A percentile compares a stretch with the other conserved stretches of the same genome.
phyloP scores from a whole-genome alignment of 768 basidiomycete species.

The Candolleomyces eurysporus region DNA sequence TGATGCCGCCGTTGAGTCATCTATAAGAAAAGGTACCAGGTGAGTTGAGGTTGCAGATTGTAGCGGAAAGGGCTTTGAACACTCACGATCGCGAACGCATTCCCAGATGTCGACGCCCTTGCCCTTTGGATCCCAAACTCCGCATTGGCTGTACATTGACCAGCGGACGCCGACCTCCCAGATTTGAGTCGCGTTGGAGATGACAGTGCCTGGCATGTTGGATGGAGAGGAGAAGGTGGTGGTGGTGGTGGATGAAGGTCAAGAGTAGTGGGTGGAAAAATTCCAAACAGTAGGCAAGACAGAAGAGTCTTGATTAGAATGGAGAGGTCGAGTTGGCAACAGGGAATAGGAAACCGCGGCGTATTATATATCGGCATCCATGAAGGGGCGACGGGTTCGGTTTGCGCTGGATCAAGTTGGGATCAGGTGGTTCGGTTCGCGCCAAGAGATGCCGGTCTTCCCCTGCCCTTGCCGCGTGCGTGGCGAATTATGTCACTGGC shows the following conservation, averaged over 20 bases:
- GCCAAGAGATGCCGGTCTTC: too few species aligned
- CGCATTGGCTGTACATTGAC: conserved; percentile 64
- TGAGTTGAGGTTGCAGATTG: background rate
- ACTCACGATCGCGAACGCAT: conserved; percentile 67
- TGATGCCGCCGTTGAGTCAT: conserved; percentile 58
- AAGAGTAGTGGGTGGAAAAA: background rate
- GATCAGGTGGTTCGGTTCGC: background rate
- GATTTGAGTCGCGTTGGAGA: conserved; percentile 64
- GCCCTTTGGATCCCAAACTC: conserved; percentile 65
- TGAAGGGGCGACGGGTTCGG: background rate
- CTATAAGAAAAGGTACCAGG: conserved; percentile 29
- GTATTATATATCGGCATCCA: conserved; percentile 1
- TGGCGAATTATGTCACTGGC: conserved; percentile 3
- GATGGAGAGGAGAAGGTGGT: background rate
- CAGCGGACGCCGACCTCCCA: conserved; percentile 72
- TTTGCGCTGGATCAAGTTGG: background rate
- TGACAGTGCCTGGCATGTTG: conserved; percentile 44
- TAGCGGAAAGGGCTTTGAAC: background rate
- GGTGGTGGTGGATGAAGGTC: conserved; percentile 2
- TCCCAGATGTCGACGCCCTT: conserved; percentile 77
- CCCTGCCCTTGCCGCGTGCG: background rate
- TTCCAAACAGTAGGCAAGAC: conserved; percentile 10
- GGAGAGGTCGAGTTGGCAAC: conserved; percentile 6
- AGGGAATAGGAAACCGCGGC: background rate
- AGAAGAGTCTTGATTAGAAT: conserved; percentile 5